Evolutionary conservation across 352 stramenopile species (phyloP).

Genomic region (Pythium aphanidermatum): DNA sequence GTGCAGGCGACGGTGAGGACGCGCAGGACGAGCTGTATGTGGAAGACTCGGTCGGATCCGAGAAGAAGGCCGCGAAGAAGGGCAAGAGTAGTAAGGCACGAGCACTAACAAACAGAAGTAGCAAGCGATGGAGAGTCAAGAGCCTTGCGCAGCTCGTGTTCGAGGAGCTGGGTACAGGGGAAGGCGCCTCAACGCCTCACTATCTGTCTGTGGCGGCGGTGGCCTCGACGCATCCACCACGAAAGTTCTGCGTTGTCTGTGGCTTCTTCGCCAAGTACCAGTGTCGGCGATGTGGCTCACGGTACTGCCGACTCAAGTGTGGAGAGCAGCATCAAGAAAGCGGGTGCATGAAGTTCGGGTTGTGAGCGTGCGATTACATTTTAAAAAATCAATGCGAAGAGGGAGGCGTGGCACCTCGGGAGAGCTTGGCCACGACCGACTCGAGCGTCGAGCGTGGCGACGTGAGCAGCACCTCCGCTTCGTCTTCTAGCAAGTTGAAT

Average conservation of each 20-base stretch:
- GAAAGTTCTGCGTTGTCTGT: constrained; percentile 85
- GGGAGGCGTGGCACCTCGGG: neutral
- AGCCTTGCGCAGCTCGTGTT: constrained; percentile 85
- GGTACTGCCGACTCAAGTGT: constrained; percentile 80
- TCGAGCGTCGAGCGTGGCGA: constrained; percentile 18
- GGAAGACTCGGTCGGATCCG: constrained; percentile 41
- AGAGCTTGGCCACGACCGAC: constrained; percentile 8
- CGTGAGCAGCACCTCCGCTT: constrained; percentile 37
- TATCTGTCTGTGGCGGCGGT: constrained; percentile 69
- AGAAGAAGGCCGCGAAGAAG: constrained; percentile 32
- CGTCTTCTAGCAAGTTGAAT: constrained; percentile 51
- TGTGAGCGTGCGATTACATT: too few species aligned
- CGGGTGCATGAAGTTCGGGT: constrained; percentile 85
- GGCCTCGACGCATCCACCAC: constrained; percentile 47
- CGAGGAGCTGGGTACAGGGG: constrained; percentile 40
- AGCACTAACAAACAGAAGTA: constrained; percentile 16
- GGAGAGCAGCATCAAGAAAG: constrained; percentile 87
- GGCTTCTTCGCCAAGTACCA: constrained; percentile 76
- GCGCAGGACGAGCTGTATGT: constrained; percentile 61
- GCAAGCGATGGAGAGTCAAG: constrained; percentile 76
- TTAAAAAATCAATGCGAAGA: too few species aligned
- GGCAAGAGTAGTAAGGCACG: constrained; percentile 20
- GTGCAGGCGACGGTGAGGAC: constrained; percentile 38
- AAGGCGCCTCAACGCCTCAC: constrained; percentile 31
- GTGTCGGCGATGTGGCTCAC: constrained; percentile 70